Base-by-base conservation (phyloP, 176 grass and related monocot genomes). In the Rhynchospora breviuscula region DNA sequence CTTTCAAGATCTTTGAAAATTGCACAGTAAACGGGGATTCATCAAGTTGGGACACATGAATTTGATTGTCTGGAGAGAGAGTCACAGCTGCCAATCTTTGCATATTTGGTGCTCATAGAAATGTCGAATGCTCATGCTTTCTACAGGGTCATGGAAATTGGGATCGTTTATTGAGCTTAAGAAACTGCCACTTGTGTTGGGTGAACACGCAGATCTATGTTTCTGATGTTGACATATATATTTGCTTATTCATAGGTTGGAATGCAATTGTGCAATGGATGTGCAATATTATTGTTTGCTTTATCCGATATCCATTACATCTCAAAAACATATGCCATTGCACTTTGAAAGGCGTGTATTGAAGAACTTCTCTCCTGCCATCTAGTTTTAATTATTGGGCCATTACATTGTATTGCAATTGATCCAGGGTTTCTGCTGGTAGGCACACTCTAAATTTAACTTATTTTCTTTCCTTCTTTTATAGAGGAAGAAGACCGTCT, bases 401-500 rank as follows among this genome's bases (percentile, higher is more conserved):
- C 26, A 25, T 53, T 15, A 8, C 46, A 21, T 75, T 26, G 53
- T 26, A 69, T 70, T 73, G 54, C 11, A 61, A 63, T 14, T 44
- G 10, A 62, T 45, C 66, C 57, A 60, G 13, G 14, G 13, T 25
- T n/a, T 74, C n/a, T 74, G 19, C 21, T 18, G 31, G 29, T 51
- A 8, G 29, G 23, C 46, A 19, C 68, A 56, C 0, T 84, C 15
- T 56, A 77, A 63, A 49, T 85, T 75, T 84, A 65, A 85, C 70
- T 46, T 57, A 69, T 8, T 87, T 47, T 19, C 29, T 8, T 85
- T 47, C 21, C 19, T 31, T 89, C 86, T 90, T 52, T 72, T 23
- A 78, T 90, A 99, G 91, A 96, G 46, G 93, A 99, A 86, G 97
- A 99, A 64, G 97, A 99, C 73, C 89, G 67, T 14, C 92, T 96